Base-by-base conservation (phyloP, 176 grass and related monocot species). In the Avena eriantha region DNA sequence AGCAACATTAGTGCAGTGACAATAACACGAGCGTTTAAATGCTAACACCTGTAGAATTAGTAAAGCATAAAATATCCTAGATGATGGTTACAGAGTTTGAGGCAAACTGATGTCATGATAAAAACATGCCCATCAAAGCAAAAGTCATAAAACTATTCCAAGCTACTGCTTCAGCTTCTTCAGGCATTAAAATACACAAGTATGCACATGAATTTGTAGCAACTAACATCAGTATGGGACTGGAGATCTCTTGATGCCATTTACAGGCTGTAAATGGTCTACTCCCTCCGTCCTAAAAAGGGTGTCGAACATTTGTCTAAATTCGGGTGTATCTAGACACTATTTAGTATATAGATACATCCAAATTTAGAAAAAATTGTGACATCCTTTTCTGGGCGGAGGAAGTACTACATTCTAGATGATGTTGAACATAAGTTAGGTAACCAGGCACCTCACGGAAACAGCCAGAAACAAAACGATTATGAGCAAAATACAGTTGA, bases 1-100 rank as follows among this genome's bases (percentile, higher is more conserved):
- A 83, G 3, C 26, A 8, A 48, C 18, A 49, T 80, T 81, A 89
- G 69, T 86, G 60, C 56, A 57, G 19, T 70, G 17, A 88, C 19
- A 57, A 34, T n/a, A 61, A 33, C 26, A 78, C 33, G 51, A 56
- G 39, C 66, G 61, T 69, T 47, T 66, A 58, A 4, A 13, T 85
- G 16, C 60, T 41, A 77, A 14, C 2, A 33, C 41, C 18, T 54
- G 83, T 66, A 81, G 7, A 21, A 54, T 45, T 45, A 51, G 16
- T 24, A 54, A 46, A 77, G 23, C 43, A 82, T 59, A 63, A 26
- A 71, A 77, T 51, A 74, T 14, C 23, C 22, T 31, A 76, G 14
- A 23, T 75, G 15, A 75, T 54, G 60, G 64, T 19, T 53, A 80
- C 8, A 77, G 33, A n/a, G 39, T 21, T 17, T 59, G 4, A 79